phyloP scores from a whole-genome alignment of 495 filamentous ascomycete species.

The Aspergillus ostianus region DNA sequence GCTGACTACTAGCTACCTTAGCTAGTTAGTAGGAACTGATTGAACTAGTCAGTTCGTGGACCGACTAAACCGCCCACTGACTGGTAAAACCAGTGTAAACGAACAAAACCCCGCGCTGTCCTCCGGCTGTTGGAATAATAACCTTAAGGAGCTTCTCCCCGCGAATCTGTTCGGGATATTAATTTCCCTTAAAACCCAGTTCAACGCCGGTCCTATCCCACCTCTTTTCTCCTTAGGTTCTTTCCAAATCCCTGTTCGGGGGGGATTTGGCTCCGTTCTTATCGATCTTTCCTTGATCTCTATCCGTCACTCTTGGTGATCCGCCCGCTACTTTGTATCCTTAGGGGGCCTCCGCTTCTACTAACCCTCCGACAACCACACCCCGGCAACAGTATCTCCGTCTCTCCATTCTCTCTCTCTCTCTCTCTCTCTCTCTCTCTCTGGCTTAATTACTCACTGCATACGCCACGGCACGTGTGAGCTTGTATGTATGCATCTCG shows the following conservation, averaged over 20 bases:
- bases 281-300: neutral
- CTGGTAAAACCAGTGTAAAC: slow-evolving; percentile 6
- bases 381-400: neutral
- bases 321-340: neutral
- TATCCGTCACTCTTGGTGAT: neutral
- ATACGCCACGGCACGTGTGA: slow-evolving; percentile 11
- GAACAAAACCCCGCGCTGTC: slow-evolving; percentile 14
- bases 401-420: neutral
- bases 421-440: neutral
- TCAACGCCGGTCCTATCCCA: slow-evolving; percentile 9
- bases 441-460: neutral
- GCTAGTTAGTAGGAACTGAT: neutral
- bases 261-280: neutral
- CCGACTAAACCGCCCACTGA: neutral
- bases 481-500: slow-evolving; percentile 10
- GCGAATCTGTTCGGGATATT: slow-evolving; percentile 13
- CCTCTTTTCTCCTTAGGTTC: slow-evolving; percentile 4
- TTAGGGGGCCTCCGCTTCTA: neutral
- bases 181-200: slow-evolving; percentile 16
- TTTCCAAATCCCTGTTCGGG: slow-evolving; percentile 1
- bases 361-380: neutral
- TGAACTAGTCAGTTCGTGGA: neutral
- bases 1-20: neutral
- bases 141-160: slow-evolving; percentile 15
- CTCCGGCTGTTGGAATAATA: slow-evolving; percentile 10